phyloP scores from a whole-genome alignment of 225 moss, liverwort and hornwort genomes.

The Climacium dendroides region DNA sequence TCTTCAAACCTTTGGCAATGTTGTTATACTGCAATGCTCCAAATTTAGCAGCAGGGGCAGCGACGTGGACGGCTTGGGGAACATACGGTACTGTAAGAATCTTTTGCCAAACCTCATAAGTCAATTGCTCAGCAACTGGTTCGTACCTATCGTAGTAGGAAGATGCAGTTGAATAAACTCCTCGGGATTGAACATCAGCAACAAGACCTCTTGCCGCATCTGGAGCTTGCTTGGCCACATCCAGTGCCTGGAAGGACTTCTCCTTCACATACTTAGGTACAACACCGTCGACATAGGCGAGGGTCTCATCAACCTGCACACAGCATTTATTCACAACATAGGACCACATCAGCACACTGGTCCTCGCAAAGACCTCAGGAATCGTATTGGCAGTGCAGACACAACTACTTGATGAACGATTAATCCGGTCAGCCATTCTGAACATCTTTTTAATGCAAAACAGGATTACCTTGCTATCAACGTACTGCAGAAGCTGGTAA shows the following conservation, averaged over 20 bases:
- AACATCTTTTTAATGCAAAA: not conserved
- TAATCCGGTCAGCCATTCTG: not conserved
- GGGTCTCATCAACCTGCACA: constrained; percentile 56
- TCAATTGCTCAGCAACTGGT: constrained; percentile 62
- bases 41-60: constrained; percentile 48
- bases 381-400: not conserved
- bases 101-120: constrained; percentile 42
- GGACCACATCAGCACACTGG: not conserved
- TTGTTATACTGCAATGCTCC: constrained; percentile 65
- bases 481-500: constrained; percentile 49
- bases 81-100: constrained; percentile 54
- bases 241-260: constrained; percentile 37
- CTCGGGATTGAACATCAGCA: constrained; percentile 62
- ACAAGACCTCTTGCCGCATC: constrained; percentile 53
- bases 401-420: not conserved
- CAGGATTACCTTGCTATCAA: constrained; percentile 61
- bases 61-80: constrained; percentile 49
- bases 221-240: constrained; percentile 62
- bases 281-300: constrained; percentile 47
- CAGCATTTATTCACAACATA: not conserved
- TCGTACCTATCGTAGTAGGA: constrained; percentile 53
- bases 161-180: constrained; percentile 51
- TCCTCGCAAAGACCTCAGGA: not conserved
- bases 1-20: constrained; percentile 34
- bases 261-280: constrained; percentile 60